Evolutionary conservation across 2,329 filamentous ascomycete genomes (phyloP), one percentile per base, ranked within the genome.

Genomic region (Akanthomyces lecanii): DNA sequence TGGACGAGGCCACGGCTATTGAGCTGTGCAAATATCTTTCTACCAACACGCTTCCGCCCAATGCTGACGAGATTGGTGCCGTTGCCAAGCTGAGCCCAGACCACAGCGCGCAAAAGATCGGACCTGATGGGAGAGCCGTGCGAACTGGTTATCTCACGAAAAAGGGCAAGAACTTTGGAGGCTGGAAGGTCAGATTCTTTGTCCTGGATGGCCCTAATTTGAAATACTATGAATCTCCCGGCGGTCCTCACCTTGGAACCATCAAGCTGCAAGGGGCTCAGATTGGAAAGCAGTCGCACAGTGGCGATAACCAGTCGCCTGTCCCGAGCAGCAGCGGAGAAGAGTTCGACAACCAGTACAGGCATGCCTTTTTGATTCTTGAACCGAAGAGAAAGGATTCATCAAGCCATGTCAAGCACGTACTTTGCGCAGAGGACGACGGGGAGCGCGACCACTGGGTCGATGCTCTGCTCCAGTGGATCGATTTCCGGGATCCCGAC

Each of bases 371-470:
- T 77, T 80, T 98, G 52, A 90, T 99, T 61, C 75, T 98, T 59
- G 95, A 99, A 72, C 94, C 94, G 1, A 99, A 99, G 79, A 92
- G 92, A 75, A 98, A 97, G 75, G 95, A 99, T 71, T 92, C 92
- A 0, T 88, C 83, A 25, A 92, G 90, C 68, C 84, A 94, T 60
- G 91, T 97, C 28, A 91, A 94, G 67, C 95, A 99, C 73, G 93
- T 99, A 0, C 81, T 99, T 21, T 99, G 95, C 73, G 94, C 95
- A 0, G 95, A 99, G 75, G 98, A 90, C 70, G 95, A 99, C 70
- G 83, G 82, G 64, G 95, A 99, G 78, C 87, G 95, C 64, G 95
- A 99, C 75, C 83, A 89, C 51, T 99, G 95, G 95, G 94, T 99
- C 1, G 90, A 96, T 63, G 89, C 91, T 25, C 80, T 99, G 47